Evolutionary conservation across 1,284 basidiomycete species (phyloP).

Genomic region (Microbotryum silenes-acaulis): DNA sequence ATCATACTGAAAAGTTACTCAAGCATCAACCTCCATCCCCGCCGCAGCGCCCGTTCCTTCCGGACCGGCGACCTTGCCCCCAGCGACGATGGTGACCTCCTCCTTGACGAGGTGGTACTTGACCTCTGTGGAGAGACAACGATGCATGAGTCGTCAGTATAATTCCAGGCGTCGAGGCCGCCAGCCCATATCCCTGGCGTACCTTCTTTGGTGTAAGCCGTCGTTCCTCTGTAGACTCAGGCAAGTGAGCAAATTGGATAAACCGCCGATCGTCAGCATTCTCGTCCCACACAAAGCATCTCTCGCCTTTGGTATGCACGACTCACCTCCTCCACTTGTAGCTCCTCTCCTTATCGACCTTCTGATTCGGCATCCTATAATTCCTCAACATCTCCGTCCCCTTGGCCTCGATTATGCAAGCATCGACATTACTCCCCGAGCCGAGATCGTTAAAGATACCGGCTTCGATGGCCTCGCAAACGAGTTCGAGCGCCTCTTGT

Average conservation of each 20-base stretch:
- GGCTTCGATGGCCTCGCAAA: slow-evolving; percentile 77
- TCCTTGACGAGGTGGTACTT: slow-evolving; percentile 64
- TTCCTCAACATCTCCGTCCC: slow-evolving; percentile 77
- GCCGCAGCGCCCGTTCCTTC: slow-evolving; percentile 16
- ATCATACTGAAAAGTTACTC: not conserved
- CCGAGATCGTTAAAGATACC: slow-evolving; percentile 99
- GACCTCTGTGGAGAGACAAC: slow-evolving; percentile 43
- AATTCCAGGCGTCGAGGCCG: no score
- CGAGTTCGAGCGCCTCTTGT: slow-evolving; percentile 71
- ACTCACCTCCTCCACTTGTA: slow-evolving; percentile 61
- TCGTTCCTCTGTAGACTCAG: slow-evolving; percentile 11
- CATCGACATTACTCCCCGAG: slow-evolving; percentile 94
- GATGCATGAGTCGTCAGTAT: no score
- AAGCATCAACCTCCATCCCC: slow-evolving; percentile 31
- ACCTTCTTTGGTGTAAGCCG: slow-evolving; percentile 60
- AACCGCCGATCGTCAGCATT: not conserved
- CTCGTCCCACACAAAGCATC: not conserved
- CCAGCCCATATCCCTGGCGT: not conserved
- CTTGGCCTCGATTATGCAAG: slow-evolving; percentile 79
- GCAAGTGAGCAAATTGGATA: no score
- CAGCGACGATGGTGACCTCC: slow-evolving; percentile 25
- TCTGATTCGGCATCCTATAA: slow-evolving; percentile 82
- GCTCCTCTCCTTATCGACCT: slow-evolving; percentile 64
- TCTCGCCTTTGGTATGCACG: not conserved
- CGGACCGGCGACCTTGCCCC: slow-evolving; percentile 8